Percentiles rank a stretch among this genome's conserved stretches.
phyloP scores from a whole-genome alignment of 176 grass and related monocot genomes.

The Saccharum officinarum region DNA sequence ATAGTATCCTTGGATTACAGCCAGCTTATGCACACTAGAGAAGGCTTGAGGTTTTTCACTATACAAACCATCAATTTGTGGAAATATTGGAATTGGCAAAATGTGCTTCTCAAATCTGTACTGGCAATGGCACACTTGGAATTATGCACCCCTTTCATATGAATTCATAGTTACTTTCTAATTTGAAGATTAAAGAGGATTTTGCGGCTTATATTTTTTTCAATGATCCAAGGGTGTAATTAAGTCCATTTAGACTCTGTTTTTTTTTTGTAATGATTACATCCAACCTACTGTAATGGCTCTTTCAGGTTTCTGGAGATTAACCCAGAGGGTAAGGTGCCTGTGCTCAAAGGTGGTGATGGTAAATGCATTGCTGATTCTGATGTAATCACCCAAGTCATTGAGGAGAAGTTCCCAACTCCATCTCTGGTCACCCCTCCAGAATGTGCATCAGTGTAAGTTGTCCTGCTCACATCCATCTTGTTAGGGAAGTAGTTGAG shows the following conservation, averaged over 20 bases:
- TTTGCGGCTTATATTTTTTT: neutral
- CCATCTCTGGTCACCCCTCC: constrained; percentile 70
- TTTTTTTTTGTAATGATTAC: neutral
- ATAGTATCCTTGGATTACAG: neutral
- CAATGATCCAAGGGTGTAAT: neutral
- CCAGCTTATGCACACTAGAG: neutral
- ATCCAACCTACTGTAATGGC: constrained; percentile 17
- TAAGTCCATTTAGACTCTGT: neutral
- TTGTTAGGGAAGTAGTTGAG: neutral
- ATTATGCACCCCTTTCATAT: too few species aligned
- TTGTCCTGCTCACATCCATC: neutral
- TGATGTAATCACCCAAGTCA: constrained; percentile 73
- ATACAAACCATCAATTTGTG: too few species aligned
- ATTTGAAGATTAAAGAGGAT: neutral
- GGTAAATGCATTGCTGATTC: constrained; percentile 82
- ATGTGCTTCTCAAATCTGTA: too few species aligned
- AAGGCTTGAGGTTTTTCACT: neutral
- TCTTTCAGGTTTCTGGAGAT: constrained; percentile 75
- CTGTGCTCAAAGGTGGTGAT: constrained; percentile 65
- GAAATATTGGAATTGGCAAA: too few species aligned
- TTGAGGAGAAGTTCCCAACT: constrained; percentile 78
- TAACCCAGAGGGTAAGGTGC: constrained; percentile 86
- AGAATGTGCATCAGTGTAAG: constrained; percentile 74
- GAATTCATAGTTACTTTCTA: neutral
- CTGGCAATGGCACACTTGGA: too few species aligned